These are phyloP conservation scores for Sporothrix brunneoviolacea DNA, from an alignment of 2,329 filamentous ascomycete genomes.

Conservation along the genomic window DNA sequence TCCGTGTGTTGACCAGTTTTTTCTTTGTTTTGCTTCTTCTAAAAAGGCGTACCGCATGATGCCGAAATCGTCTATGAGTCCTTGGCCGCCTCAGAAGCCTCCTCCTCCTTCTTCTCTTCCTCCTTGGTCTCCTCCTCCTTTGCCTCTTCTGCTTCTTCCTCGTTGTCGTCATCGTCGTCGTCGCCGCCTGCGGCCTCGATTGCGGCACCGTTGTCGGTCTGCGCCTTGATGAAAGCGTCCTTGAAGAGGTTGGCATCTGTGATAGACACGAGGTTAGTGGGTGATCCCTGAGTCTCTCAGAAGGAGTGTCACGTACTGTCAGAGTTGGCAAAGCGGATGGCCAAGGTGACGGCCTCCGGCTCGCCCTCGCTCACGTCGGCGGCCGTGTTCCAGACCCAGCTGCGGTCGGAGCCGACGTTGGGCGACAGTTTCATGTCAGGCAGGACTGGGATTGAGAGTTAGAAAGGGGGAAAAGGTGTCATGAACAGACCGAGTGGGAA, in stretches of 20 bases:
- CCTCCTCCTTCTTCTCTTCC: conserved; percentile 22
- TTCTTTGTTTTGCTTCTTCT: conserved; percentile 1
- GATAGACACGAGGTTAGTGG: conserved; percentile 22
- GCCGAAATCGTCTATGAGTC: conserved; percentile 4
- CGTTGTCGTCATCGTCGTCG: conserved; percentile 23
- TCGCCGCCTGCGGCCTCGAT: conserved; percentile 46
- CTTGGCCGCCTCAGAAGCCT: conserved; percentile 9
- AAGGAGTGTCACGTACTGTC: conserved; percentile 61
- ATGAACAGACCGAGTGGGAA: neutral
- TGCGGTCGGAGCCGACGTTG: conserved; percentile 96
- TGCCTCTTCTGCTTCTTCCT: conserved; percentile 25
- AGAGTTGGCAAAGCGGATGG: conserved; percentile 94
- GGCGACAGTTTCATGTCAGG: conserved; percentile 98
- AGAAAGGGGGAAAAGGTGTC: neutral
- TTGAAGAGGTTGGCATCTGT: conserved; percentile 95
- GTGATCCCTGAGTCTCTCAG: neutral
- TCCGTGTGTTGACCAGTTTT: too few relatives aligned
- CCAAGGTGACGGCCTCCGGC: conserved; percentile 90
- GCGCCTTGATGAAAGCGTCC: conserved; percentile 93
- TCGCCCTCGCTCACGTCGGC: conserved; percentile 98
- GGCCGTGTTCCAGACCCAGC: conserved; percentile 98
- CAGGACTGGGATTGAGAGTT: conserved; percentile 56
- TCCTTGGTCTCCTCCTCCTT: conserved; percentile 23
- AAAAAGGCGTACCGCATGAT: neutral
- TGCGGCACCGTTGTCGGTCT: conserved; percentile 88